These are phyloP conservation scores for Alternaria novae-zelandiae DNA, from an alignment of 2,329 filamentous ascomycete species.

Conservation along the genomic window DNA sequence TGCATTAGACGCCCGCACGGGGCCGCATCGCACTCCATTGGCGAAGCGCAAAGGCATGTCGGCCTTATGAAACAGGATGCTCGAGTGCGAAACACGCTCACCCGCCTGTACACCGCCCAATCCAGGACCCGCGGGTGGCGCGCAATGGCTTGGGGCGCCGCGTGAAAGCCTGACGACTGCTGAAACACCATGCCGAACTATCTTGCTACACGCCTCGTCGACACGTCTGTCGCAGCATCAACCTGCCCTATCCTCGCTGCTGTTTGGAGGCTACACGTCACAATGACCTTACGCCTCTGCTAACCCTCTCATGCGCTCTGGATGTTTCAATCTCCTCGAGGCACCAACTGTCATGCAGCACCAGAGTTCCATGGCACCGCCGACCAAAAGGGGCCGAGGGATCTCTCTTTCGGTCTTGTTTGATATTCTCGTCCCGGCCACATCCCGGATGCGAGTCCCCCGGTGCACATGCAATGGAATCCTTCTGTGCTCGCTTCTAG, in stretches of 20 bases:
- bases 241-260: conserved; percentile 5
- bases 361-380: neutral
- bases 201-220: conserved; percentile 18
- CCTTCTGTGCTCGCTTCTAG: conserved; percentile 31
- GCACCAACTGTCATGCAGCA: conserved; percentile 2
- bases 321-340: neutral
- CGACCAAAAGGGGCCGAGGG: neutral
- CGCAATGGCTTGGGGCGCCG: neutral
- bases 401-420: conserved; percentile 3
- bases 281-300: neutral
- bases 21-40: conserved; percentile 17
- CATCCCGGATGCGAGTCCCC: conserved; percentile 3
- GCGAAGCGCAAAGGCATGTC: conserved; percentile 16
- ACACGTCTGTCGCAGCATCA: conserved; percentile 19
- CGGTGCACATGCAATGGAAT: neutral
- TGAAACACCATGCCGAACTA: conserved; percentile 22
- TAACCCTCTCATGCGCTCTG: neutral
- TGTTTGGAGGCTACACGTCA: neutral
- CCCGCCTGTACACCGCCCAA: conserved; percentile 17
- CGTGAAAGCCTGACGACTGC: neutral
- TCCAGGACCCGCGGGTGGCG: conserved; percentile 5
- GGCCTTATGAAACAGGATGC: conserved; percentile 7
- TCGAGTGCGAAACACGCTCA: conserved; percentile 29
- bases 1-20: neutral
- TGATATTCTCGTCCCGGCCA: neutral